phyloP scores from a whole-genome alignment of 352 stramenopile species.

The Achlya hypogyna region DNA sequence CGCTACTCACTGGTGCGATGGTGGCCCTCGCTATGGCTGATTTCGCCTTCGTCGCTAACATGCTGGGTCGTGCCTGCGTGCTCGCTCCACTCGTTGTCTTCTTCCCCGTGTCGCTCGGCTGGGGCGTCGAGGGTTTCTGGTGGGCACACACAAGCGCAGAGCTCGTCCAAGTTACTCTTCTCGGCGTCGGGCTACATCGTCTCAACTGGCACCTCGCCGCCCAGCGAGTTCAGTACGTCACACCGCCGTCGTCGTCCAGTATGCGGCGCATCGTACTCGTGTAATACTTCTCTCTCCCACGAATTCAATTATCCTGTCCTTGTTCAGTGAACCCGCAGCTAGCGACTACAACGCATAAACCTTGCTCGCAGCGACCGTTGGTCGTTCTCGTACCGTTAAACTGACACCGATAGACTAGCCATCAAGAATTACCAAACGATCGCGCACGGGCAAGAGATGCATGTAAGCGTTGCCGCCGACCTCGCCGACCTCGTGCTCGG shows the following conservation, averaged over 20 bases:
- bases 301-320: background rate
- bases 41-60: background rate
- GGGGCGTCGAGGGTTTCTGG: slow-evolving; percentile 14
- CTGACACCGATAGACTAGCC: too few relatives aligned
- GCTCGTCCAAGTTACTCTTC: background rate
- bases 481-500: too few relatives aligned
- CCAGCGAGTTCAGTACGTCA: background rate
- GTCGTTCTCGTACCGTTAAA: too few relatives aligned
- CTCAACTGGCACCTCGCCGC: slow-evolving; percentile 12
- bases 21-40: slow-evolving; percentile 2
- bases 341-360: slow-evolving; percentile 73
- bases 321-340: background rate
- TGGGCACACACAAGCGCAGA: background rate
- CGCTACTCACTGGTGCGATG: slow-evolving; percentile 7
- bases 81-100: slow-evolving; percentile 8
- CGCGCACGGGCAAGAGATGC: too few relatives aligned
- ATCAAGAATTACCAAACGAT: too few relatives aligned
- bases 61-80: background rate
- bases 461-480: too few relatives aligned
- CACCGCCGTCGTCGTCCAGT: background rate
- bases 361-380: too few relatives aligned
- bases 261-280: background rate
- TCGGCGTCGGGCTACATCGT: background rate
- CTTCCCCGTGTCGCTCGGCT: background rate
- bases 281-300: background rate